Conservation (phyloP, 2,329 filamentous ascomycete species). For the Lasiodiplodia theobromae region DNA sequence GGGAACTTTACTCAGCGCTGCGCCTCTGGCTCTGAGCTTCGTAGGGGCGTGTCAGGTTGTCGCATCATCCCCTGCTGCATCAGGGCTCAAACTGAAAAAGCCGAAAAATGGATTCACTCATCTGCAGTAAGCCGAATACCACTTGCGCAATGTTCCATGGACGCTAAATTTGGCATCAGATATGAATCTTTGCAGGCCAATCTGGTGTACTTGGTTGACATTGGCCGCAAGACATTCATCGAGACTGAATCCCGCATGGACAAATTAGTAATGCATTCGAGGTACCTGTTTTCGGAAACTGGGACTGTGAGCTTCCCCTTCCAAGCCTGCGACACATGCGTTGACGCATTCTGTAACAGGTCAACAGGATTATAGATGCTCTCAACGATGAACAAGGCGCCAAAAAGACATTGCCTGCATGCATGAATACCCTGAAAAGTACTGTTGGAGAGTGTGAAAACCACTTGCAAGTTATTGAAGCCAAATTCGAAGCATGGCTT, state of each 20-base stretch:
- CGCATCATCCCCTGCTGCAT: constrained; percentile 23
- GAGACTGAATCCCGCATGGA: constrained; percentile 28
- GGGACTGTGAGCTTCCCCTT: constrained; percentile 8
- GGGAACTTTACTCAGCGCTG: constrained; percentile 20
- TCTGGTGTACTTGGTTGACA: constrained; percentile 8
- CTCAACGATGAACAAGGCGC: constrained; percentile 3
- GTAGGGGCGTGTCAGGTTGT: constrained; percentile 24
- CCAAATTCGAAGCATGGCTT: constrained; percentile 6
- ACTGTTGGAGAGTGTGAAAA: constrained; percentile 6
- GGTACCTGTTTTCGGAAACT: constrained; percentile 12
- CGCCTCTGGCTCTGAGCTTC: constrained; percentile 22
- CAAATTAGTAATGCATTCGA: constrained; percentile 20
- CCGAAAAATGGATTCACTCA: constrained; percentile 22
- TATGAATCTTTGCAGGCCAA: constrained; percentile 24
- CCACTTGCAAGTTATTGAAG: constrained; percentile 7
- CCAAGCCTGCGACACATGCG: too few relatives aligned
- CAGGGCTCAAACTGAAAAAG: constrained; percentile 1
- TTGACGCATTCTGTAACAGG: neutral
- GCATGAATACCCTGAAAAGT: neutral
- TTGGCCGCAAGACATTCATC: constrained; percentile 19
- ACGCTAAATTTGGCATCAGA: neutral
- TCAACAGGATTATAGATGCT: constrained; percentile 21
- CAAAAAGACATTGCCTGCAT: neutral
- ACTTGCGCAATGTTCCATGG: neutral
- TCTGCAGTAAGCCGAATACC: neutral